Evolutionary conservation across 192 early-diverging fungal genomes (phyloP).

Genomic region (Obelidium mucronatum): DNA sequence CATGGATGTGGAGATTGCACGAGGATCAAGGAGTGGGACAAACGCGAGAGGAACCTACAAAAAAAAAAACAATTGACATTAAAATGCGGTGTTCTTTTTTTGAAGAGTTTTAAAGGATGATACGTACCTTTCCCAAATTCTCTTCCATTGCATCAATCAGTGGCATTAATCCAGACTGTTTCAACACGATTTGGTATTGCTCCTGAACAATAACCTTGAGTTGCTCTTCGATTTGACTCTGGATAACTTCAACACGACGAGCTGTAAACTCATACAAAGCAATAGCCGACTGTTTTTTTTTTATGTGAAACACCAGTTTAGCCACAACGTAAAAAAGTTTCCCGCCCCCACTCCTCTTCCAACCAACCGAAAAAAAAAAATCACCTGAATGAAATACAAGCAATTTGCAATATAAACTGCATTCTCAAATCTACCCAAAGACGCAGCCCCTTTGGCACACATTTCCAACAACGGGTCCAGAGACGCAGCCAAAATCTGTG

Average conservation of each 20-base stretch:
- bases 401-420: conserved; percentile 83
- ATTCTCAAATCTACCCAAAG: conserved; percentile 61
- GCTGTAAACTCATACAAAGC: conserved; percentile 70
- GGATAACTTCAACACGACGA: conserved; percentile 59
- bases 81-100: neutral
- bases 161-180: conserved; percentile 67
- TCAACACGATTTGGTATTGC: conserved; percentile 67
- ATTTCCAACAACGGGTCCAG: conserved; percentile 77
- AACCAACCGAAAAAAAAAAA: conserved; percentile 2
- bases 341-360: no score
- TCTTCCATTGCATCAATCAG: conserved; percentile 62
- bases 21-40: conserved; percentile 58
- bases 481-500: conserved; percentile 68
- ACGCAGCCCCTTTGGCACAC: conserved; percentile 65
- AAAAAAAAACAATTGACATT: conserved; percentile 20
- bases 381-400: conserved; percentile 74
- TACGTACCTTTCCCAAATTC: conserved; percentile 60
- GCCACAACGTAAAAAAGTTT: neutral
- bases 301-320: neutral
- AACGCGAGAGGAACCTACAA: conserved; percentile 64
- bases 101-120: neutral
- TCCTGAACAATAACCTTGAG: conserved; percentile 69
- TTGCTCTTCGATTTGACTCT: conserved; percentile 68
- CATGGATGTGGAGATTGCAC: conserved; percentile 59
- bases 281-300: conserved; percentile 62